Evolutionary conservation across 164 flowering plant genomes (phyloP), one percentile per base, ranked within the genome.

Genomic region (Tetrastigma voinierianum): DNA sequence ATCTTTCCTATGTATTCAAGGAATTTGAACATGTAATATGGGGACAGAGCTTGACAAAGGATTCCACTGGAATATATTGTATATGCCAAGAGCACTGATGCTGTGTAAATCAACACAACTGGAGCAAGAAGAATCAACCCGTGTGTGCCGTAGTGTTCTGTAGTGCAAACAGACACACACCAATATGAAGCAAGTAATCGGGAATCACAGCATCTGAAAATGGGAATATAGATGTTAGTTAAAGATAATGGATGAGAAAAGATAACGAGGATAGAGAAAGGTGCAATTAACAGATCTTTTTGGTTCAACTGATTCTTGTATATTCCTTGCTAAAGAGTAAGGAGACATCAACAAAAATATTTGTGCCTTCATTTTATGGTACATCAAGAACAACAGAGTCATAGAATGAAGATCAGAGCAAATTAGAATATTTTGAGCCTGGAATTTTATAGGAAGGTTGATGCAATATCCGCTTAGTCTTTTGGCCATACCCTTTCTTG

Each of bases 141-240:
- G 90, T 93, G 98, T 32, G 96, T 90, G 45, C 94, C 96, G 61
- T 84, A 90, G 74, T 90, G 96, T 78, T n/a, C n/a, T 90, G 96
- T 19, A 90, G 83, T 6, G 94, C 92, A 73, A 90, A 90, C 47
- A 90, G 80, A 62, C 91, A 86, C 91, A 86, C 51, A 87, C 77
- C 55, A 90, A 68, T 57, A 90, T 86, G 76, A 89, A 76, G 80
- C 96, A 90, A 46, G 94, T 84, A 9, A 90, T 90, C n/a, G 12
- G 94, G 94, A 65, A 89, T 70, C 68, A 87, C 87, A 0, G 90
- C 94, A 82, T 88, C 98, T 93, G 96, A 87, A 82, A 69, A 62
- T 17, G 46, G 51, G 43, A 46, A 64, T n/a, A 54, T 12, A 68
- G 49, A 20, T 19, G 17, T 49, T 21, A 65, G 3, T 6, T 17